Evolutionary conservation across 2,329 filamentous ascomycete species (phyloP).

Genomic region (Simplicillium aogashimaense): DNA sequence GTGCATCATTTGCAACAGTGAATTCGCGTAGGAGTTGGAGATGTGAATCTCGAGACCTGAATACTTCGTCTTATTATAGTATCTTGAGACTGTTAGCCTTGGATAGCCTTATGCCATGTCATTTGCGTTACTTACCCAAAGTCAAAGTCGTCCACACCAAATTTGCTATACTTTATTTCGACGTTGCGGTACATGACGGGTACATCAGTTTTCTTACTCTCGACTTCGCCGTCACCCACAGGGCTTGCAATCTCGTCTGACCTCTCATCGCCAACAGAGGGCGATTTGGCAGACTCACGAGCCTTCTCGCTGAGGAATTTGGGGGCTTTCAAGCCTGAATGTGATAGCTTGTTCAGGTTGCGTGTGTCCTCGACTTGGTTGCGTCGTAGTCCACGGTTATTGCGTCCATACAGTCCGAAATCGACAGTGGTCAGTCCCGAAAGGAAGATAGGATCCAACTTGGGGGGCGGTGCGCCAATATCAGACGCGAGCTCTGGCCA

Average conservation of each 20-base stretch:
- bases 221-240: conserved; percentile 58
- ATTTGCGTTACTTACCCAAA: conserved; percentile 55
- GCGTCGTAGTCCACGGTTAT: conserved; percentile 60
- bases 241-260: conserved; percentile 51
- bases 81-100: conserved; percentile 39
- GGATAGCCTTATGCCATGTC: conserved; percentile 1
- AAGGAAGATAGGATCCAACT: conserved; percentile 62
- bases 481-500: conserved; percentile 86
- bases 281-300: conserved; percentile 49
- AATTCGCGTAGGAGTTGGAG: conserved; percentile 90
- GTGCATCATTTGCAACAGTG: conserved; percentile 80
- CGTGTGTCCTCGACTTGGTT: conserved; percentile 80
- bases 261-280: conserved; percentile 29
- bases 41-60: conserved; percentile 95
- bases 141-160: conserved; percentile 98
- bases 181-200: conserved; percentile 86
- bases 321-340: conserved; percentile 59
- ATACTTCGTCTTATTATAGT: conserved; percentile 87
- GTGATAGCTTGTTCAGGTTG: conserved; percentile 46
- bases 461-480: conserved; percentile 70
- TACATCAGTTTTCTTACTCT: conserved; percentile 70
- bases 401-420: conserved; percentile 69
- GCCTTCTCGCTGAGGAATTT: conserved; percentile 95
- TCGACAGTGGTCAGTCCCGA: conserved; percentile 61
- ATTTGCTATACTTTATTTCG: conserved; percentile 98